Evolutionary conservation across 345 rosid genomes (phyloP), one percentile per base, ranked within the genome.

Genomic region (Pugionium cornutum): DNA sequence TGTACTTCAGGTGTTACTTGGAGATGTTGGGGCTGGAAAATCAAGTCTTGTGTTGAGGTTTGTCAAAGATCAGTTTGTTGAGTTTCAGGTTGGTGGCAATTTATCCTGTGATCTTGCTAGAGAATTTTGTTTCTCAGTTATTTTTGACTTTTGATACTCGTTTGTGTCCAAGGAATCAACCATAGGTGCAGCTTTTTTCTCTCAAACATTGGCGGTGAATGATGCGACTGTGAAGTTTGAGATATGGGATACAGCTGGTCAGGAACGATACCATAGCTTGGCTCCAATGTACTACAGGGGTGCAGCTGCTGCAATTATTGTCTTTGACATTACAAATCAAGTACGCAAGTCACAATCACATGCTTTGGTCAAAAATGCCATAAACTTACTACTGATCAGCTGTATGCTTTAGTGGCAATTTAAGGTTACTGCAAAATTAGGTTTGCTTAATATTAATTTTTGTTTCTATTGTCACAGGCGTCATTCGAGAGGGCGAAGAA

Each of bases 221-320:
- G 88, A 83, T 70, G 85, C 75, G 2, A 77, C 83, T 1, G 83
- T 81, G 11, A 83, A 83, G 79, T 75, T 83, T 65, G 88, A 83
- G 79, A 83, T 83, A 53, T 83, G 88, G 88, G 88, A 83, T 69
- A 83, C 88, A 2, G 88, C 88, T 4, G 88, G 88, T 18, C 88
- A 83, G 37, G 85, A 83, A 61, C 80, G 88, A 62, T 83, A 83
- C 73, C 88, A 83, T 35, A 83, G 88, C 78, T 81, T 83, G 67
- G 88, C 88, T 73, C 88, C 88, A 10, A 83, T 83, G 88, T 83
- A 83, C 72, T 83, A 83, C 71, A 70, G 88, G 68, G 88, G 88
- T n/a, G 88, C 88, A 41, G 88, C 85, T 2, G 88, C 88, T 10
- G 88, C 85, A 4, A 77, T 81, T 11, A 76, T 83, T 33, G 88